Evolutionary conservation across 1,284 basidiomycete species (phyloP).

Genomic region (Apiotrichum laibachii): DNA sequence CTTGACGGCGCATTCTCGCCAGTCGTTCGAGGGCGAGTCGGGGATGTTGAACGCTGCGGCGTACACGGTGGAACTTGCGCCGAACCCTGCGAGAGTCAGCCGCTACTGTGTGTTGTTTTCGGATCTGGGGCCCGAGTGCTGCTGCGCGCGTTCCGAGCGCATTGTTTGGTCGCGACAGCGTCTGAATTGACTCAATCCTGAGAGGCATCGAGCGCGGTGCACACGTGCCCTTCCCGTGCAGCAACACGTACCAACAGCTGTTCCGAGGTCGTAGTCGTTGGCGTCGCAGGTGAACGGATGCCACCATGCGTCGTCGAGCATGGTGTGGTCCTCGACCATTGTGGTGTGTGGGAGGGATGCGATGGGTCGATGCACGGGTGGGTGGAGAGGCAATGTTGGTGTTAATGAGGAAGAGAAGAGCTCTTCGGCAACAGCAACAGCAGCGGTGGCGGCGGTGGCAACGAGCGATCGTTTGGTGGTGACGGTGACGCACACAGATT

Average conservation of each 20-base stretch:
- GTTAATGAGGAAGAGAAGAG: too few relatives aligned
- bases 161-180: too few relatives aligned
- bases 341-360: background rate
- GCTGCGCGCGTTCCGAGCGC: too few relatives aligned
- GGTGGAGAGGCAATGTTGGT: background rate
- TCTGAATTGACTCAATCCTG: too few relatives aligned
- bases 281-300: conserved; percentile 30
- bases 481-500: too few relatives aligned
- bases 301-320: conserved; percentile 40
- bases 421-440: too few relatives aligned
- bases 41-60: conserved; percentile 30
- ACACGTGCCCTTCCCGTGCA: background rate
- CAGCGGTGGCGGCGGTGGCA: too few relatives aligned
- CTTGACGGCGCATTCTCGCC: conserved; percentile 40
- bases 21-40: conserved; percentile 8
- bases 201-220: background rate
- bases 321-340: conserved; percentile 18
- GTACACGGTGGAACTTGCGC: conserved; percentile 45
- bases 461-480: too few relatives aligned
- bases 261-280: conserved; percentile 39
- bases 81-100: conserved; percentile 34
- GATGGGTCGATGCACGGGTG: background rate
- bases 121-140: too few relatives aligned
- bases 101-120: too few relatives aligned
- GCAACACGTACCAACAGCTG: conserved; percentile 31